These are phyloP conservation scores for Trichoderma orchidacearum DNA, from an alignment of 495 filamentous ascomycete species.

Conservation along the genomic window DNA sequence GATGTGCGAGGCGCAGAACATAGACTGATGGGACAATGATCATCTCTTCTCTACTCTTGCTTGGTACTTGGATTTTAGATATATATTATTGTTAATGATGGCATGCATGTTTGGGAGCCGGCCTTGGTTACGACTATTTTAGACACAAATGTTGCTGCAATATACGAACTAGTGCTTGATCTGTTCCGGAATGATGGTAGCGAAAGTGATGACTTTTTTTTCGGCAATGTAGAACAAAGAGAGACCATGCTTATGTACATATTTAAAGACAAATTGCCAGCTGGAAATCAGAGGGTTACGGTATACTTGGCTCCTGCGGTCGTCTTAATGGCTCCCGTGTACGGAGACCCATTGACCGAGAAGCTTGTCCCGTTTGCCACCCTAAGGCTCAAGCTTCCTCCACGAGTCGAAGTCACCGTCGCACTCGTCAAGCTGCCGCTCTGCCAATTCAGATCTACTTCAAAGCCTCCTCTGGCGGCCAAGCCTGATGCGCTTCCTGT, in stretches of 20 bases:
- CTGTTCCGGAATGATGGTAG: no score
- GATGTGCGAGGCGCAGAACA: conserved; percentile 4
- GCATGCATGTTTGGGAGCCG: neutral
- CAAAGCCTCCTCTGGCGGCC: conserved; percentile 27
- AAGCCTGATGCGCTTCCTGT: conserved; percentile 23
- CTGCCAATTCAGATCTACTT: conserved; percentile 24
- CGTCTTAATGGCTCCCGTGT: conserved; percentile 3
- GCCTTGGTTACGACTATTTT: neutral
- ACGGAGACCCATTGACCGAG: conserved; percentile 3
- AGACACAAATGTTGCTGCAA: neutral
- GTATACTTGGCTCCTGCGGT: conserved; percentile 2
- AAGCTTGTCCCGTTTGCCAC: conserved; percentile 3
- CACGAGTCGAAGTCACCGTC: conserved; percentile 4
- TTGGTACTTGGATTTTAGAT: neutral
- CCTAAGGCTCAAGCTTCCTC: conserved; percentile 1
- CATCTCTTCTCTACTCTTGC: no score
- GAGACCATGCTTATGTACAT: no score
- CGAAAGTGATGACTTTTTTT: no score
- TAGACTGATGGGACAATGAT: conserved; percentile 3
- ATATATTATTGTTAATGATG: neutral
- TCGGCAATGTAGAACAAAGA: no score
- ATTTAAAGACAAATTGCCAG: neutral
- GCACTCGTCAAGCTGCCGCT: conserved; percentile 2
- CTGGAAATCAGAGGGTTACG: conserved; percentile 1
- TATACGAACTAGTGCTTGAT: neutral